Percentiles rank a stretch among this genome's conserved stretches.
Evolutionary conservation across 2,329 filamentous ascomycete genomes (phyloP).

Genomic region (Exophiala xenobiotica): DNA sequence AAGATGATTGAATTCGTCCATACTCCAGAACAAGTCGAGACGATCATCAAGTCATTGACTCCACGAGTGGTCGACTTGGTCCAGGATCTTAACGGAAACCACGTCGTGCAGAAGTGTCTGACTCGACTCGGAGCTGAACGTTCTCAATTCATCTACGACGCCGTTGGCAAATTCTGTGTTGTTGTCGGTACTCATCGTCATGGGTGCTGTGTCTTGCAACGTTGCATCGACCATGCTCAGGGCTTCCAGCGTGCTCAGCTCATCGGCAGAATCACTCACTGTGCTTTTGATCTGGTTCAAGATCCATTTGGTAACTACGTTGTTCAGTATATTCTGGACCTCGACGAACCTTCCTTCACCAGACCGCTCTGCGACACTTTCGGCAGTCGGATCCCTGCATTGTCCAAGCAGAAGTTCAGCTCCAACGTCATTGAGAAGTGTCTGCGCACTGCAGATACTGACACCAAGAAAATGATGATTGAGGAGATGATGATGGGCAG

Average conservation of each 20-base stretch:
- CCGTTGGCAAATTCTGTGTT: constrained; percentile 82
- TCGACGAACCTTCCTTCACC: constrained; percentile 83
- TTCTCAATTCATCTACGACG: constrained; percentile 95
- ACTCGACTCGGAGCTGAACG: constrained; percentile 85
- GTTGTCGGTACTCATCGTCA: constrained; percentile 95
- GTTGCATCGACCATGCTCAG: constrained; percentile 95
- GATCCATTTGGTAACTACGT: constrained; percentile 99
- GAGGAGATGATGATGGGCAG: constrained; percentile 72
- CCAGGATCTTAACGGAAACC: constrained; percentile 96
- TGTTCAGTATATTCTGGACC: constrained; percentile 95
- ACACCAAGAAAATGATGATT: constrained; percentile 77
- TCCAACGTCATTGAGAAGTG: constrained; percentile 99
- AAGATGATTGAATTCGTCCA: constrained; percentile 99
- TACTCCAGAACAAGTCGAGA: constrained; percentile 72
- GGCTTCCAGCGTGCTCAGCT: constrained; percentile 85
- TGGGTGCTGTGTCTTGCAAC: constrained; percentile 95
- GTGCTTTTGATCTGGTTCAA: constrained; percentile 86
- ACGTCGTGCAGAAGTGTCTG: constrained; percentile 98
- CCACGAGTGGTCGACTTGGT: constrained; percentile 89
- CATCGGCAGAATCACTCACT: constrained; percentile 80
- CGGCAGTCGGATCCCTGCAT: constrained; percentile 65
- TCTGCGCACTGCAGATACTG: constrained; percentile 74
- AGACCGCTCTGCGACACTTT: constrained; percentile 84
- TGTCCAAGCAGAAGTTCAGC: constrained; percentile 97
- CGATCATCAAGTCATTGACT: constrained; percentile 81